Percentiles rank a stretch among this genome's conserved stretches.
phyloP scores from a whole-genome alignment of 352 stramenopile genomes.

The Pelagophyceae sp. region DNA sequence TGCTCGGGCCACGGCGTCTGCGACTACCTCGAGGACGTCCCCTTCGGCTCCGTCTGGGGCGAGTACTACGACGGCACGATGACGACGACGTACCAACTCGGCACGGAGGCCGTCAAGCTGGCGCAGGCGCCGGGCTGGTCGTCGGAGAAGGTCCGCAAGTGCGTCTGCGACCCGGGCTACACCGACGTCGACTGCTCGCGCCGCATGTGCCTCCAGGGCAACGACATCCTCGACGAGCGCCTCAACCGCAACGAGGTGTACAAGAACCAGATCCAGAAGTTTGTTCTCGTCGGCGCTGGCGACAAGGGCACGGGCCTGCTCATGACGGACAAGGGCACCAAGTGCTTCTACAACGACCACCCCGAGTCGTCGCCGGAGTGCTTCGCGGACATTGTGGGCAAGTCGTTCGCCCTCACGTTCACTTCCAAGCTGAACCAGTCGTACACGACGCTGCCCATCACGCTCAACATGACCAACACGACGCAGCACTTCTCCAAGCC shows the following conservation, averaged over 20 bases:
- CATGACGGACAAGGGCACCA: neutral
- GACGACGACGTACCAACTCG: conserved; percentile 16
- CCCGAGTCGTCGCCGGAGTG: conserved; percentile 20
- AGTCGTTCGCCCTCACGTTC: conserved; percentile 43
- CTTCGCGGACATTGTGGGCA: conserved; percentile 35
- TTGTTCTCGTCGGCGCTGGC: conserved; percentile 36
- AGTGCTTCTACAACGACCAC: neutral
- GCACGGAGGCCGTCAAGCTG: conserved; percentile 1
- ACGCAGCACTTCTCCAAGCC: too few relatives aligned
- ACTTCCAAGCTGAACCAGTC: conserved; percentile 48
- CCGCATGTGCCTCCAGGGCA: conserved; percentile 67
- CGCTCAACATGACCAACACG: conserved; percentile 22
- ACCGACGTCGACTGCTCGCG: conserved; percentile 68
- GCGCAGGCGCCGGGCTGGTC: conserved; percentile 29
- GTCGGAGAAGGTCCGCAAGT: conserved; percentile 40
- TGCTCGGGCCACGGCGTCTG: conserved; percentile 54
- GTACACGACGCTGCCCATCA: conserved; percentile 44
- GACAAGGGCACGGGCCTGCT: conserved; percentile 24
- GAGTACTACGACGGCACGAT: conserved; percentile 37
- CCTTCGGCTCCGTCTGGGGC: conserved; percentile 47
- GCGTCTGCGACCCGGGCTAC: conserved; percentile 74
- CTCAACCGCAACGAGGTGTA: conserved; percentile 28
- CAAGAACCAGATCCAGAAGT: conserved; percentile 43
- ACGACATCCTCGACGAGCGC: conserved; percentile 54
- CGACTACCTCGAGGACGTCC: conserved; percentile 50